Conservation (phyloP, 441 rosid species). For the Syzygium syzygioides region DNA sequence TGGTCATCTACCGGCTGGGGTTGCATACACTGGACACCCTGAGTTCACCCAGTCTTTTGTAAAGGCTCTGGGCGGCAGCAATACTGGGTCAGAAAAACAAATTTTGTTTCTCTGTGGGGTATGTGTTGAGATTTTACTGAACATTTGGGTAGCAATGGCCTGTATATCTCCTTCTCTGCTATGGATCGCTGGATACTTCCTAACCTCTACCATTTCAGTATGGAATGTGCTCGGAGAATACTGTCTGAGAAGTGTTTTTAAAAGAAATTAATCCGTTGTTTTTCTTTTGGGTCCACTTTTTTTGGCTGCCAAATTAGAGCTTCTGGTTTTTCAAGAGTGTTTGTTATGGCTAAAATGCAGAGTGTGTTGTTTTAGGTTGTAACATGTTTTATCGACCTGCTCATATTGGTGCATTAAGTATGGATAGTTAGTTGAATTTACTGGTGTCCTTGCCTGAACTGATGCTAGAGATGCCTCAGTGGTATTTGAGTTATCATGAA, state of each 20-base stretch:
- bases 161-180: not conserved
- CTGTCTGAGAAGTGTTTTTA: not conserved
- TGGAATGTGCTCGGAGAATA: not conserved
- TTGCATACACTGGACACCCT: conserved; percentile 61
- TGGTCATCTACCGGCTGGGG: conserved; percentile 59
- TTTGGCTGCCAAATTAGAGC: not conserved
- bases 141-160: not conserved
- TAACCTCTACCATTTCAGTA: not conserved
- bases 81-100: conserved; percentile 40
- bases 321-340: not conserved
- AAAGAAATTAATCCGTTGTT: not conserved
- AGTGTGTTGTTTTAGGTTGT: not conserved
- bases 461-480: not conserved
- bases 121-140: conserved; percentile 14
- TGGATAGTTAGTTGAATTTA: not conserved
- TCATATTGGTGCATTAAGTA: not conserved
- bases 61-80: conserved; percentile 58
- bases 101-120: conserved; percentile 87
- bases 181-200: not conserved
- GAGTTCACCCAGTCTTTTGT: conserved; percentile 53
- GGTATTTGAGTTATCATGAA: not conserved
- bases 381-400: not conserved
- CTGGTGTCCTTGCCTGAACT: not conserved
- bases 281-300: not conserved
- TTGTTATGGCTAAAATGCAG: not conserved